Evolutionary conservation across 2,329 filamentous ascomycete species (phyloP).

Genomic region (Sarocladium oryzae): DNA sequence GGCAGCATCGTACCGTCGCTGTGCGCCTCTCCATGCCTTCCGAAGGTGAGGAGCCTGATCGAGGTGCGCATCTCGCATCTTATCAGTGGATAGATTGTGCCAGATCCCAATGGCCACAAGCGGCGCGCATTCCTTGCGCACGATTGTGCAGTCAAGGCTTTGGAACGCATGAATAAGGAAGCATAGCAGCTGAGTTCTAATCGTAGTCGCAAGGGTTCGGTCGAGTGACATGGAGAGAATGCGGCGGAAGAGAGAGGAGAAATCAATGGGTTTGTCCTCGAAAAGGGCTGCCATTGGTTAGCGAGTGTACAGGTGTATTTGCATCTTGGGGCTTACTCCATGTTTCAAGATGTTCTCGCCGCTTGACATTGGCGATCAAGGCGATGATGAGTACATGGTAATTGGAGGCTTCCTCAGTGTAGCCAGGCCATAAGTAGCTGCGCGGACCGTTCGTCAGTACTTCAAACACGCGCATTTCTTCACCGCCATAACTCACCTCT

Average conservation of each 20-base stretch:
- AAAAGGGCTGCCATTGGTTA: constrained; percentile 55
- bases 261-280: constrained; percentile 68
- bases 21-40: constrained; percentile 85
- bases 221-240: constrained; percentile 82
- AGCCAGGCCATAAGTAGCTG: constrained; percentile 92
- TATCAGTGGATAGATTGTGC: constrained; percentile 82
- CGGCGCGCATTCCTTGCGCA: constrained; percentile 93
- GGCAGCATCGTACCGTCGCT: constrained; percentile 79
- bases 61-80: constrained; percentile 64
- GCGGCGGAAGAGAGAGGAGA: constrained; percentile 83
- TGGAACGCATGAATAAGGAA: constrained; percentile 93
- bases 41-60: constrained; percentile 67
- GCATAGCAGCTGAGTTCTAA: constrained; percentile 76
- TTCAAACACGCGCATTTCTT: background rate
- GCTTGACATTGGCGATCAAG: constrained; percentile 80
- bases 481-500: constrained; percentile 51
- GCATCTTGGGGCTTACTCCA: constrained; percentile 57
- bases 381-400: constrained; percentile 84
- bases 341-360: constrained; percentile 75
- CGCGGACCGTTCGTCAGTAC: constrained; percentile 18
- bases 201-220: constrained; percentile 53
- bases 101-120: constrained; percentile 92
- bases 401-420: constrained; percentile 81
- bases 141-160: constrained; percentile 79
- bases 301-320: background rate